Evolutionary conservation across 257 asterid species (phyloP), one percentile per base, ranked within the genome.

Genomic region (Buddleja alternifolia): DNA sequence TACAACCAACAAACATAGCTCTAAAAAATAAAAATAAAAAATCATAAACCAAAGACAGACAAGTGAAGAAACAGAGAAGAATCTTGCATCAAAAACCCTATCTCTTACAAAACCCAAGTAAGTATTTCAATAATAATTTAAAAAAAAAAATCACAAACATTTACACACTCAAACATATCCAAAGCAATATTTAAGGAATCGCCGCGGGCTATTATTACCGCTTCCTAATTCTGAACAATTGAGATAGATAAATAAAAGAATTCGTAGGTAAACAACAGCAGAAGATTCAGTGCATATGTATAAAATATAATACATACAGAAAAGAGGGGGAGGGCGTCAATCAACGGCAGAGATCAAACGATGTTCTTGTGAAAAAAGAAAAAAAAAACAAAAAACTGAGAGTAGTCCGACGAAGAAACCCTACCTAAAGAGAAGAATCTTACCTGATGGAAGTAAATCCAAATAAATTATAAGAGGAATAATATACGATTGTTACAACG

Each of bases 361-460:
- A 29, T 29, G 34, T 29, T 29, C 34, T 29, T 29, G 5, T 29
- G 34, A 29, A 32, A 47, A 45, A 52, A 23, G 45, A 53, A 34
- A 25, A 58, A 46, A 7, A 47, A 8, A 9, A 34, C 19, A 0
- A 17, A 55, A 34, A 1, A 32, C 46, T 15, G 10, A 52, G 63
- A 60, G 12, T 17, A 11, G 47, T 4, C 67, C 40, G 23, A 19
- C 10, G 46, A 60, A 46, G n/a, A 66, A 79, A 63, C 73, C 78
- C 81, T 63, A 67, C 51, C 54, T 51, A 37, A 29, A 62, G 53
- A 60, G 39, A 29, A 62, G 53, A 60, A 46, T 8, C 36, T 20
- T 24, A 74, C 78, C 75, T 60, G 54, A 67, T 62, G 40, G 67
- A 24, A 21, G 72, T 25, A 24, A 69, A 63, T 69, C 8, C 32